A percentile compares a stretch with the other conserved stretches of the same genome.
Conservation (phyloP, 2,329 filamentous ascomycete species). For the Diaporthe capsici region DNA sequence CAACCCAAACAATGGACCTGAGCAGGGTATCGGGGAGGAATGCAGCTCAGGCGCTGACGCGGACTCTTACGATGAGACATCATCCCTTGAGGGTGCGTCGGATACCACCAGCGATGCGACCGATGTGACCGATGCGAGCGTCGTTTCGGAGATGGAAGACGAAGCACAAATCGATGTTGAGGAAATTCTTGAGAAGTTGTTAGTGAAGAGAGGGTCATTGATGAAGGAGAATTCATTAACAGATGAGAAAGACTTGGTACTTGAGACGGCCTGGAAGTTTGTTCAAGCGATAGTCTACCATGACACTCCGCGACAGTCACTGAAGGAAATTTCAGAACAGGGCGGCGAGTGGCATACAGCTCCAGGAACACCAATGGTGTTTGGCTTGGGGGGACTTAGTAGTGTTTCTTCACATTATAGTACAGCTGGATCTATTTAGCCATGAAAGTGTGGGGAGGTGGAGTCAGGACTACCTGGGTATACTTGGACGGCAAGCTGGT, state of each 20-base stretch:
- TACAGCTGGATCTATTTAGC: background rate
- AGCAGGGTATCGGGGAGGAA: background rate
- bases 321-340: background rate
- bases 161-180: background rate
- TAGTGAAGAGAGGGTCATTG: background rate
- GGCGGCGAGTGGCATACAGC: background rate
- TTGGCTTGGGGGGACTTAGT: background rate
- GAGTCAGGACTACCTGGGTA: background rate
- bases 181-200: background rate
- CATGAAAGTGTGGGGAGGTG: background rate
- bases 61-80: background rate
- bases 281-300: constrained; percentile 12
- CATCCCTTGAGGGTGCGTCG: background rate
- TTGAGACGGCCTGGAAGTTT: background rate
- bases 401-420: background rate
- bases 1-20: background rate
- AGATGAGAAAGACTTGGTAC: background rate
- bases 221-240: background rate
- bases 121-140: background rate
- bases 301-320: background rate
- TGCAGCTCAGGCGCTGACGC: background rate
- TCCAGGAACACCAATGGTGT: background rate
- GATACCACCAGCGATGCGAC: background rate
- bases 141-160: background rate
- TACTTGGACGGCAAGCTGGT: too few relatives aligned